These are phyloP conservation scores for Tephrocybe sp. DNA, from an alignment of 768 basidiomycete genomes.

Conservation along the genomic window DNA sequence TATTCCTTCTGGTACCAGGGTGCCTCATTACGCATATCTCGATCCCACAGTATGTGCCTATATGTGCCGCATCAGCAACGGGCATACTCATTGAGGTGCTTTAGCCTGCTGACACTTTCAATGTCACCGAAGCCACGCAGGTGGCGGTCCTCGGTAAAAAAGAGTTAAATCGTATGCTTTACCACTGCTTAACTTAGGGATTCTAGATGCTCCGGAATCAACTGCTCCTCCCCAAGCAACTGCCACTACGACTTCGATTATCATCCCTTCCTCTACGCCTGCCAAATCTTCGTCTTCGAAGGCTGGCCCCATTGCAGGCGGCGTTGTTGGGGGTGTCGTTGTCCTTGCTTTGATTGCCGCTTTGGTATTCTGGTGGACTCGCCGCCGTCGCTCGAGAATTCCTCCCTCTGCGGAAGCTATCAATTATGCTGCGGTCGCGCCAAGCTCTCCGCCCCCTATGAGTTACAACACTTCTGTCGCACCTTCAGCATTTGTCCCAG, in stretches of 20 bases:
- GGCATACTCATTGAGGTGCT: background rate
- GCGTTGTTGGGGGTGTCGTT: conserved; percentile 58
- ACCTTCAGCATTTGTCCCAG: conserved; percentile 7
- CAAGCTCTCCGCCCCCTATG: conserved; percentile 13
- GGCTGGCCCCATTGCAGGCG: conserved; percentile 61
- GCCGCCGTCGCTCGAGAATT: conserved; percentile 22
- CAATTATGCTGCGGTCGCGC: conserved; percentile 12
- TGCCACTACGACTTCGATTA: conserved; percentile 12
- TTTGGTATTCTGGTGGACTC: conserved; percentile 26
- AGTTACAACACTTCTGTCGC: conserved; percentile 13
- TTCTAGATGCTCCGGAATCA: conserved; percentile 36
- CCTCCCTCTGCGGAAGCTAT: conserved; percentile 23
- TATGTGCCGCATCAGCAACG: background rate
- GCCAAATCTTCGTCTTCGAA: conserved; percentile 21
- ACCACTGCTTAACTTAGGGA: background rate
- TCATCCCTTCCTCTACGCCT: background rate
- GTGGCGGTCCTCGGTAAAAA: conserved; percentile 20
- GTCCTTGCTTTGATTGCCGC: conserved; percentile 43
- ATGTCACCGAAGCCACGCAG: conserved; percentile 27
- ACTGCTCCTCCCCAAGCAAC: conserved; percentile 27
- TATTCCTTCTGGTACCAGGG: conserved; percentile 41
- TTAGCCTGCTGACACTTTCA: conserved; percentile 32
- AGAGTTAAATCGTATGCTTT: background rate
- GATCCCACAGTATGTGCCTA: conserved; percentile 35
- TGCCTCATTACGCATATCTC: conserved; percentile 53